Percentiles rank a stretch among this genome's conserved stretches.
These are phyloP conservation scores for Mallotus japonicus DNA, from an alignment of 441 rosid species.

Conservation along the genomic window DNA sequence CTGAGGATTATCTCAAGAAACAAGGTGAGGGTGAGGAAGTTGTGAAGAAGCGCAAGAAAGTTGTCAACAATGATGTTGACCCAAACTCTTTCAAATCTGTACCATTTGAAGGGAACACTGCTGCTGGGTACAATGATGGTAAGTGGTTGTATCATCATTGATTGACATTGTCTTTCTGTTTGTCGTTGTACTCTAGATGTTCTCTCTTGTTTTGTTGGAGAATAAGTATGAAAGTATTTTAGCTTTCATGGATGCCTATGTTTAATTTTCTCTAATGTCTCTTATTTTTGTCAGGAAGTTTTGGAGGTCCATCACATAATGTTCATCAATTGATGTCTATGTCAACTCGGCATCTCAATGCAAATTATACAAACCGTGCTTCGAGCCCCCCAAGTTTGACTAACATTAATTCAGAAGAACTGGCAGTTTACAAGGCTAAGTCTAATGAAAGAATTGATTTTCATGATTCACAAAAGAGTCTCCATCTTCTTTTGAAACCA, in stretches of 20 bases:
- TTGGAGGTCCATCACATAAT: constrained; percentile 25
- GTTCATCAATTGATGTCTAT: constrained; percentile 25
- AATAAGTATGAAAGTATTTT: not conserved
- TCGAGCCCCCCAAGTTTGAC: constrained; percentile 25
- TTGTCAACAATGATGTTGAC: constrained; percentile 33
- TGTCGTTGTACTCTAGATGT: not conserved
- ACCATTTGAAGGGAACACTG: constrained; percentile 26
- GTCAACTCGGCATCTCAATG: constrained; percentile 24
- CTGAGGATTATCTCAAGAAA: constrained; percentile 34
- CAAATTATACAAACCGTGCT: constrained; percentile 20
- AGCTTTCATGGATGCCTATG: constrained; percentile 3
- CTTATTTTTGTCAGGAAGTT: constrained; percentile 35
- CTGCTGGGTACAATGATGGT: constrained; percentile 46
- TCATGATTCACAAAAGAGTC: constrained; percentile 54
- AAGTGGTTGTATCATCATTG: constrained; percentile 15
- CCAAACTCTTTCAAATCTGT: constrained; percentile 28
- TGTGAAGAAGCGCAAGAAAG: constrained; percentile 62
- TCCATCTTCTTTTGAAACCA: constrained; percentile 59
- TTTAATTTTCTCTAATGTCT: not conserved
- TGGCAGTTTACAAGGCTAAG: constrained; percentile 37
- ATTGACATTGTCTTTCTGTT: not conserved
- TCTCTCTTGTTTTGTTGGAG: not conserved
- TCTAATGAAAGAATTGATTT: constrained; percentile 34
- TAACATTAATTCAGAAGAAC: constrained; percentile 31
- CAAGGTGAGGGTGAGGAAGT: constrained; percentile 33